Evolutionary conservation across 768 basidiomycete genomes (phyloP).

Genomic region (Naematelia encephala): DNA sequence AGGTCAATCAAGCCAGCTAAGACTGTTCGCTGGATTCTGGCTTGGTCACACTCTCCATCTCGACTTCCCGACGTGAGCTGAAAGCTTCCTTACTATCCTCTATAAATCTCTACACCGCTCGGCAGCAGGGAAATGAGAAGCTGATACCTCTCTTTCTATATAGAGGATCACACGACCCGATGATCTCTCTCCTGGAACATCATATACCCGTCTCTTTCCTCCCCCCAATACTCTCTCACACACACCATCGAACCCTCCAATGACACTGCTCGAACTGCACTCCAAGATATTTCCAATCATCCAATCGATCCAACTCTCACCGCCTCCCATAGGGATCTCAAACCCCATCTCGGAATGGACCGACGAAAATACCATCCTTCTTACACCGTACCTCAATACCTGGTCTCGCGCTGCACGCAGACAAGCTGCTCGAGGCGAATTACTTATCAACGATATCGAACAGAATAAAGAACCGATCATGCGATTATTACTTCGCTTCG

Average conservation of each 20-base stretch:
- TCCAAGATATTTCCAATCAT: not conserved
- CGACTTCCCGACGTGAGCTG: constrained; percentile 73
- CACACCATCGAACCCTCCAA: not conserved
- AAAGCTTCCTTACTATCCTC: not conserved
- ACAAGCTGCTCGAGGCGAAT: constrained; percentile 17
- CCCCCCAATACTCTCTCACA: constrained; percentile 1
- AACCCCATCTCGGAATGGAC: not conserved
- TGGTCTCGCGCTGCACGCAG: constrained; percentile 42
- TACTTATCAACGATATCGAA: not conserved
- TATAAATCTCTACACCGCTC: too few relatives aligned
- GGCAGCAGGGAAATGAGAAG: too few relatives aligned
- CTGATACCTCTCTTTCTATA: constrained; percentile 10
- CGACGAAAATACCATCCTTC: not conserved
- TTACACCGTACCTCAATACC: constrained; percentile 24
- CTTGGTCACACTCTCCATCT: constrained; percentile 69
- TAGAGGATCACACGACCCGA: constrained; percentile 31
- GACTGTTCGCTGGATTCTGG: constrained; percentile 87
- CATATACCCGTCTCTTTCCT: constrained; percentile 3
- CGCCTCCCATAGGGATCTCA: not conserved
- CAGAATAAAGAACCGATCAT: constrained; percentile 4
- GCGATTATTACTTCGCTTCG: constrained; percentile 13
- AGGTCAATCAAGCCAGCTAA: constrained; percentile 80
- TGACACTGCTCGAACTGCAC: not conserved
- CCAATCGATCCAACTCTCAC: constrained; percentile 1
- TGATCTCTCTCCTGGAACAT: constrained; percentile 19